Base-by-base conservation (phyloP, 1,139 yeast genomes). In the Nakaseomyces delphensis region DNA sequence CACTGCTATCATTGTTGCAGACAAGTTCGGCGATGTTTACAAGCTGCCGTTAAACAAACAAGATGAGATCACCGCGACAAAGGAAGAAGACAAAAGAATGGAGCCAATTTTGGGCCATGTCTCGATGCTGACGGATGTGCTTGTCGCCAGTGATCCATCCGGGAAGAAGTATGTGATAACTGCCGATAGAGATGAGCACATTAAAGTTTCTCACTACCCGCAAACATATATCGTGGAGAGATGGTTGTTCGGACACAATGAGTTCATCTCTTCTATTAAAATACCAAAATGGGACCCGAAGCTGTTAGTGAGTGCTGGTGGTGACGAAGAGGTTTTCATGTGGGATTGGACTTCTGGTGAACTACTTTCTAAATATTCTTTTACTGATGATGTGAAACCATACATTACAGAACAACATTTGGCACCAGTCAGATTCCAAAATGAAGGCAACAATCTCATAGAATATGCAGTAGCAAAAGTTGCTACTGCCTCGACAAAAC, bases 21-120 rank as follows among this genome's bases (percentile, higher is more conserved):
- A 93, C 62, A 93, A 93, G 66, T 91, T 89, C 60, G 99, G 99
- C 39, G 99, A 93, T 63, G 96, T 87, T 5, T 91, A 84, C 59
- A 60, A 72, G 1, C 70, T 83, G 15, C 62, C 69, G 4, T 63
- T 79, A 13, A 54, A 56, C 33, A 15, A 33, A 5, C 13, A 21
- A 10, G 16, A 18, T n/a, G 27, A 13, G 8, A 45, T 54, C 9
- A 16, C 32, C 8, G 16, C 9, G 10, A 14, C 19, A 5, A 33
- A 28, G 2, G 50, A 47, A 11, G 55, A 53, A 11, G 55, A 53
- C 39, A 60, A 61, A 2, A 59, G 59, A 31, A 42, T 56, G 32
- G 67, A 64, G 35, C 96, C 97, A 2, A 71, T 89, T 7, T 68
- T 89, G 46, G 99, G 99, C 3, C 99, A 93, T 63, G 97, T 93